These are phyloP conservation scores for Termitomyces heimii DNA, from an alignment of 768 basidiomycete genomes.

Conservation along the genomic window DNA sequence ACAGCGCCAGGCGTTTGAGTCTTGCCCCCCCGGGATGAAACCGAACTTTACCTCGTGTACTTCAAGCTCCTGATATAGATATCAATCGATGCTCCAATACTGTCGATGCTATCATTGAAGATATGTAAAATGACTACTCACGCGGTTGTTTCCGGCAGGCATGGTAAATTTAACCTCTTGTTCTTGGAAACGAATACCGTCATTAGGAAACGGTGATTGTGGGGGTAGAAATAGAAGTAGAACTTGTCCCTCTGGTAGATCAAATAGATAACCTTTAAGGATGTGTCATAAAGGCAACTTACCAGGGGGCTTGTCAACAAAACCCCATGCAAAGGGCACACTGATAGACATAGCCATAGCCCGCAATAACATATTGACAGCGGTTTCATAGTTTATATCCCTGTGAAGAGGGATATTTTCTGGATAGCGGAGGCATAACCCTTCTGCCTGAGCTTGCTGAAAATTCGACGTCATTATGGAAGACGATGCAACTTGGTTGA, in stretches of 20 bases:
- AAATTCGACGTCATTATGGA: conserved; percentile 18
- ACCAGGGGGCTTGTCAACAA: conserved; percentile 77
- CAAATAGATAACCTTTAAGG: neutral
- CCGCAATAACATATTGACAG: conserved; percentile 54
- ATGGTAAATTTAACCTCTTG: conserved; percentile 57
- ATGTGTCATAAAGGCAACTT: conserved; percentile 14
- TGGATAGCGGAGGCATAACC: conserved; percentile 66
- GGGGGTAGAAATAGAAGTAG: conserved; percentile 61
- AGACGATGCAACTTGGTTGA: neutral
- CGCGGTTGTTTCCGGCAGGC: conserved; percentile 44
- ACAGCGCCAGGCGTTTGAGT: conserved; percentile 58
- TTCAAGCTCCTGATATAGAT: conserved; percentile 60
- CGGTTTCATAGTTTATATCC: conserved; percentile 49
- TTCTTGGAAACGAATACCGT: conserved; percentile 76
- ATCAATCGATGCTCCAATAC: neutral
- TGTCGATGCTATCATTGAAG: conserved; percentile 1
- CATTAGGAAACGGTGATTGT: conserved; percentile 58
- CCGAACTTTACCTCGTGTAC: conserved; percentile 69
- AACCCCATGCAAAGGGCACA: conserved; percentile 66
- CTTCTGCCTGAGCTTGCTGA: conserved; percentile 50
- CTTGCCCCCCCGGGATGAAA: conserved; percentile 63
- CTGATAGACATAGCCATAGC: conserved; percentile 51
- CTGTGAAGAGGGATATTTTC: conserved; percentile 55
- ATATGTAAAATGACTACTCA: conserved; percentile 27
- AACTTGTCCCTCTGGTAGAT: conserved; percentile 52